phyloP scores from a whole-genome alignment of 2,329 filamentous ascomycete genomes.

The Xenoacremonium recifei region DNA sequence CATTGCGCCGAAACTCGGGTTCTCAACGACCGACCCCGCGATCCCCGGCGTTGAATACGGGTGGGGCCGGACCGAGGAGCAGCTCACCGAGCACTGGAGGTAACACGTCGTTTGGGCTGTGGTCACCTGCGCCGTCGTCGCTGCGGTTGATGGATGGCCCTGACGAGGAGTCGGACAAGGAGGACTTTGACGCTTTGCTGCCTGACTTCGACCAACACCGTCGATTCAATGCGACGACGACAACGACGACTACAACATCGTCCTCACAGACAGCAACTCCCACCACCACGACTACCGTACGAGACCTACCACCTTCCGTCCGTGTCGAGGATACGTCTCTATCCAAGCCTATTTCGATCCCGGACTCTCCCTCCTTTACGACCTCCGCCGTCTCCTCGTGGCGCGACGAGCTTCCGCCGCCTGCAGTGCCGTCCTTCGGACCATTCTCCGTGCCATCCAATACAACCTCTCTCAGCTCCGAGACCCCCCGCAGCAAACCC shows the following conservation, averaged over 20 bases:
- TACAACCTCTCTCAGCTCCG: slow-evolving; percentile 8
- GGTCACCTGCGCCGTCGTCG: slow-evolving; percentile 37
- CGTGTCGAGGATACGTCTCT: slow-evolving; percentile 4
- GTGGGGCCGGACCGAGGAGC: slow-evolving; percentile 16
- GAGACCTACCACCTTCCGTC: too few relatives aligned
- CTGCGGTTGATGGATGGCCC: slow-evolving; percentile 42
- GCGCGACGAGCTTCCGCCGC: slow-evolving; percentile 20
- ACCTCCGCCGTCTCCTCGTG: slow-evolving; percentile 15
- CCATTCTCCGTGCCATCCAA: slow-evolving; percentile 18
- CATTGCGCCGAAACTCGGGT: slow-evolving; percentile 28
- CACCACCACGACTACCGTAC: too few relatives aligned
- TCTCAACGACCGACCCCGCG: slow-evolving; percentile 24
- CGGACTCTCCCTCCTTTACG: slow-evolving; percentile 8
- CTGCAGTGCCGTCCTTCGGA: slow-evolving; percentile 17
- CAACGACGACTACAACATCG: not conserved
- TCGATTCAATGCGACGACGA: too few relatives aligned
- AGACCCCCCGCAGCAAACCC: slow-evolving; percentile 16
- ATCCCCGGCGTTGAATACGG: slow-evolving; percentile 15
- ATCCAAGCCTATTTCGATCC: not conserved
- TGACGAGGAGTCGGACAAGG: slow-evolving; percentile 29
- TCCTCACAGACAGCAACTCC: slow-evolving; percentile 1
- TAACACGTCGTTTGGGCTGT: slow-evolving; percentile 28
- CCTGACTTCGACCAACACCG: slow-evolving; percentile 49
- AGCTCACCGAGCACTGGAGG: slow-evolving; percentile 17
- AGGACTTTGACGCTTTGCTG: slow-evolving; percentile 50